Percentiles rank a stretch among this genome's conserved stretches.
Evolutionary conservation across 2,329 filamentous ascomycete species (phyloP).

Genomic region (Colletotrichum magnum): DNA sequence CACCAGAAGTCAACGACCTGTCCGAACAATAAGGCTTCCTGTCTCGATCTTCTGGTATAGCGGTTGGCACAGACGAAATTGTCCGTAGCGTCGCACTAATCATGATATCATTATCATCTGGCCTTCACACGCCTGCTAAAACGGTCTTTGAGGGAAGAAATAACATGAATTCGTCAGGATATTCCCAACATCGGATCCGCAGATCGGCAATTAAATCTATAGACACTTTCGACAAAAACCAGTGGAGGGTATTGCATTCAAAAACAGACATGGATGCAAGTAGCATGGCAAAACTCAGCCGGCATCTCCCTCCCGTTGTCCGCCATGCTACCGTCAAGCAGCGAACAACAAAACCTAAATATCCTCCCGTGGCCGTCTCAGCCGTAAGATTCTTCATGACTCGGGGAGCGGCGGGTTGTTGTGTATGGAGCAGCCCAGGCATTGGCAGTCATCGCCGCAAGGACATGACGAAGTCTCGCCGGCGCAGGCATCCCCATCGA

Average conservation of each 20-base stretch:
- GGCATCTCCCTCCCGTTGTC: slow-evolving; percentile 9
- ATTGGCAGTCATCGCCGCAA: slow-evolving; percentile 72
- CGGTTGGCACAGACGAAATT: too few relatives aligned
- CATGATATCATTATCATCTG: not conserved
- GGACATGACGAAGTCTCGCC: slow-evolving; percentile 67
- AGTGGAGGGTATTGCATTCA: slow-evolving; percentile 34
- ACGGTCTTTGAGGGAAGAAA: not conserved
- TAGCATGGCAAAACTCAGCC: slow-evolving; percentile 17
- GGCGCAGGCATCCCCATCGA: slow-evolving; percentile 59
- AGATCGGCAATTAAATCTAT: slow-evolving; percentile 16
- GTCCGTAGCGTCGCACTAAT: not conserved
- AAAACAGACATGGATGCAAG: slow-evolving; percentile 29
- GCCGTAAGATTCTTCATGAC: slow-evolving; percentile 10
- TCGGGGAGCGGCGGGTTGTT: slow-evolving; percentile 45
- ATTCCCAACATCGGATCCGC: not conserved
- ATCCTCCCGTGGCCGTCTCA: not conserved
- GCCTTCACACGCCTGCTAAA: not conserved
- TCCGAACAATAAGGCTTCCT: not conserved
- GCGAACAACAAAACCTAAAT: not conserved
- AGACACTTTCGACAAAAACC: slow-evolving; percentile 14
- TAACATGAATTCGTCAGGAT: not conserved
- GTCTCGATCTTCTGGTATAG: not conserved
- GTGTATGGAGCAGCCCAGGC: slow-evolving; percentile 70
- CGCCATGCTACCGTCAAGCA: slow-evolving; percentile 14
- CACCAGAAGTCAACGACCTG: slow-evolving; percentile 7